phyloP scores from a whole-genome alignment of 2,329 filamentous ascomycete genomes.

The Colletotrichum gigasporum region DNA sequence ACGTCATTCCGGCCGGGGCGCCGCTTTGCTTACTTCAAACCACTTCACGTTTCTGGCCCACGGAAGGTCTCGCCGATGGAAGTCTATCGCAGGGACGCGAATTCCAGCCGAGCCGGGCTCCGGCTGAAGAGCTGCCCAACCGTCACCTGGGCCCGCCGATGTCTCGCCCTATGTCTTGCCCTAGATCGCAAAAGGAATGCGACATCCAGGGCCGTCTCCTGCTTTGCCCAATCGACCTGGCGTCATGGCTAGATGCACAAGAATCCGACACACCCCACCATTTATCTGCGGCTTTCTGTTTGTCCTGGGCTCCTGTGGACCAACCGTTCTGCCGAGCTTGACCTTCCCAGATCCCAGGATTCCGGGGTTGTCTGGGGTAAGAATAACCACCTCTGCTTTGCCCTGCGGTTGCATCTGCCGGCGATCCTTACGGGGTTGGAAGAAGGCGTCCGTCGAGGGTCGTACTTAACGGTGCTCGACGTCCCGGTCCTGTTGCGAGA shows the following conservation, averaged over 20 bases:
- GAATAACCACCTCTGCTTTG: not conserved
- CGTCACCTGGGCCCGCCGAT: not conserved
- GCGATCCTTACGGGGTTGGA: not conserved
- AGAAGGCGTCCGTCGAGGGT: not conserved
- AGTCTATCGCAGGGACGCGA: not conserved
- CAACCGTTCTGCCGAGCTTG: not conserved
- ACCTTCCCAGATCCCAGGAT: not conserved
- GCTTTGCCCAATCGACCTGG: not conserved
- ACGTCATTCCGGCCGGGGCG: not conserved
- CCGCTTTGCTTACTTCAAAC: not conserved
- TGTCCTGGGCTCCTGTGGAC: not conserved
- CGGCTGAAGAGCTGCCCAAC: not conserved
- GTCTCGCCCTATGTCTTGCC: constrained; percentile 4
- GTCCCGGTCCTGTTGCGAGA: not conserved
- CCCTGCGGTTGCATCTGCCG: not conserved
- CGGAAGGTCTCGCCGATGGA: not conserved
- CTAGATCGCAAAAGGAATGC: constrained; percentile 4
- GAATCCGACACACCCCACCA: not conserved
- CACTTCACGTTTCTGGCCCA: not conserved
- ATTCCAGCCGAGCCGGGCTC: not conserved
- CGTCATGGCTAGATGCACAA: not conserved
- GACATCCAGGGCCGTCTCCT: not conserved
- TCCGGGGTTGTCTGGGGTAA: not conserved
- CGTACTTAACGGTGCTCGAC: not conserved
- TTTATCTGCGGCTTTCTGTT: not conserved